phyloP scores from a whole-genome alignment of 1,284 basidiomycete species.

The Coniferiporia weirii region DNA sequence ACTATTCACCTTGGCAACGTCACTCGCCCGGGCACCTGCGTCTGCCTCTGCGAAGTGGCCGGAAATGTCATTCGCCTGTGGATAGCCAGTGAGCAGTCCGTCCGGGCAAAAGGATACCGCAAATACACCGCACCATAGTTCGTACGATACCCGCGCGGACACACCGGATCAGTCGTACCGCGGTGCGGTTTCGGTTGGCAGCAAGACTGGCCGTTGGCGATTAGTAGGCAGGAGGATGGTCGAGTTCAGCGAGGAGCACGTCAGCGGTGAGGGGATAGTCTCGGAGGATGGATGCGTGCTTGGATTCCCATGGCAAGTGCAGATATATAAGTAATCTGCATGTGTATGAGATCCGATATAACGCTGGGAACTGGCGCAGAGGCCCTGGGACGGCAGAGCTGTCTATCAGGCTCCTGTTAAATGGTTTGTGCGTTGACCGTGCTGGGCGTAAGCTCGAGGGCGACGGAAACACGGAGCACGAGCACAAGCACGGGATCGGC shows the following conservation, averaged over 20 bases:
- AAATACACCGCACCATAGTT: background rate
- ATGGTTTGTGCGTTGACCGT: conserved; percentile 5
- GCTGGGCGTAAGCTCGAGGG: too few relatives aligned
- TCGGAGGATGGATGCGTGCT: background rate
- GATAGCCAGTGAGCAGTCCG: background rate
- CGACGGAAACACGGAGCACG: too few relatives aligned
- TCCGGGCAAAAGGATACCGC: background rate
- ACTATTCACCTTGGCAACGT: conserved; percentile 5
- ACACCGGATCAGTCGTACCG: too few relatives aligned
- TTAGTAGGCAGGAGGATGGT: too few relatives aligned
- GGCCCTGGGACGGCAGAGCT: background rate
- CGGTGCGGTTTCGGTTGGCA: too few relatives aligned
- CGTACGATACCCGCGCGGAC: background rate
- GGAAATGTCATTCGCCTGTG: conserved; percentile 1
- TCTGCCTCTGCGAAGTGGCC: conserved; percentile 14
- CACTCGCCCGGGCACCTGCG: conserved; percentile 6
- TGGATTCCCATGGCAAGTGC: background rate
- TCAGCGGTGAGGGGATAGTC: too few relatives aligned
- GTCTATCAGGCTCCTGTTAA: background rate
- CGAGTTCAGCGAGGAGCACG: too few relatives aligned
- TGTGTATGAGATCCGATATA: background rate
- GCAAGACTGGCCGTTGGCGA: too few relatives aligned
- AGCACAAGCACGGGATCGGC: too few relatives aligned
- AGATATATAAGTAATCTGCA: background rate
- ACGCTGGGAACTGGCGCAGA: conserved; percentile 2